These are phyloP conservation scores for Ploettnerulaceae sp. DNA, from an alignment of 2,329 filamentous ascomycete genomes.

Conservation along the genomic window DNA sequence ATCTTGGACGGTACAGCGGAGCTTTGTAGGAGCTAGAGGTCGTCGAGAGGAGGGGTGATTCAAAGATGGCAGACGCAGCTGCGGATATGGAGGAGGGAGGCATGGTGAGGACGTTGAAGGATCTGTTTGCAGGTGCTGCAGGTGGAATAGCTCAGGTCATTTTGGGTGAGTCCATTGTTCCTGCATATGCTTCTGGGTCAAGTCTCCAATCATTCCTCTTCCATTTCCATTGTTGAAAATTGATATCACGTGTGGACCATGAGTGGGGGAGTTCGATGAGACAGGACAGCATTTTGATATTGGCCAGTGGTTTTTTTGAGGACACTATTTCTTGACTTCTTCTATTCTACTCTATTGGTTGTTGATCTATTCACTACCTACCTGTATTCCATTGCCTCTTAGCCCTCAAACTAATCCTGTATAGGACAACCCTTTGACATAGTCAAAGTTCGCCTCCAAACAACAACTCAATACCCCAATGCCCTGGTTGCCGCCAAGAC, in stretches of 20 bases:
- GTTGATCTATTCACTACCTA: too few relatives aligned
- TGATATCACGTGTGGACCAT: constrained; percentile 13
- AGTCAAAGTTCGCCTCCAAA: constrained; percentile 95
- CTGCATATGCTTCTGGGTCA: constrained; percentile 3
- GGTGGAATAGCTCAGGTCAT: constrained; percentile 93
- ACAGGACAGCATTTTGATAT: constrained; percentile 2
- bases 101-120: constrained; percentile 53
- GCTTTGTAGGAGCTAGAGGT: not conserved
- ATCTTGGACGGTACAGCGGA: too few relatives aligned
- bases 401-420: constrained; percentile 18
- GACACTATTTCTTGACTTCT: not conserved
- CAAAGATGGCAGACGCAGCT: constrained; percentile 31
- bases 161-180: constrained; percentile 61
- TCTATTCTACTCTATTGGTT: not conserved
- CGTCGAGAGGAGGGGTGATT: constrained; percentile 5
- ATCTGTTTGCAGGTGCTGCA: constrained; percentile 83
- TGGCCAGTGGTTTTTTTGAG: not conserved
- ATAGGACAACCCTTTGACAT: constrained; percentile 77
- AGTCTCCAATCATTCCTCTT: constrained; percentile 3
- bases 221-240: constrained; percentile 8
- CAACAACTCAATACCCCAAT: constrained; percentile 72
- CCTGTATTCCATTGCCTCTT: too few relatives aligned
- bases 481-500: constrained; percentile 75
- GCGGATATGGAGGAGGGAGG: constrained; percentile 32
- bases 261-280: not conserved